Conservation (phyloP, 805 yeast species). For the Candida succiphila region DNA sequence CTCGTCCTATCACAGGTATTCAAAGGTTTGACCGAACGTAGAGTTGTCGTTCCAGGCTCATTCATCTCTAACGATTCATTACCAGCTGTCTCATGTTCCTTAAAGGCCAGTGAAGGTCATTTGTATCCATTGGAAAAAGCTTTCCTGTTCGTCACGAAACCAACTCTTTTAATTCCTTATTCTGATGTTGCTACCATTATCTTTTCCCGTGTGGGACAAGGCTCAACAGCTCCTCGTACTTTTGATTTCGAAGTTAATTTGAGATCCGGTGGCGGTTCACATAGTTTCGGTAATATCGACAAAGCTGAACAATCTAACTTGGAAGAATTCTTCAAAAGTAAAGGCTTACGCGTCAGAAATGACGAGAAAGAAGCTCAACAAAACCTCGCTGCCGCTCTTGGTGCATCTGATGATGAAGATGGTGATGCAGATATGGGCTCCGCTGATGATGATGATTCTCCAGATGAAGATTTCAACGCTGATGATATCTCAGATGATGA, state of each 20-base stretch:
- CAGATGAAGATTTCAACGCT: slow-evolving; percentile 74
- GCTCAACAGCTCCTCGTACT: slow-evolving; percentile 72
- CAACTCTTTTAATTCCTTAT: slow-evolving; percentile 85
- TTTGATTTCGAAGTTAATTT: slow-evolving; percentile 81
- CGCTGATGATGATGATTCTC: slow-evolving; percentile 72
- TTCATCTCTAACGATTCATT: slow-evolving; percentile 68
- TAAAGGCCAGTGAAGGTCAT: slow-evolving; percentile 93
- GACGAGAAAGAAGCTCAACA: slow-evolving; percentile 86
- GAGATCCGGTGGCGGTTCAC: slow-evolving; percentile 55
- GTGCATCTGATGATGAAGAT: slow-evolving; percentile 45
- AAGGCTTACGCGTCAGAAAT: slow-evolving; percentile 73
- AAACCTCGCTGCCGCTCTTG: slow-evolving; percentile 68
- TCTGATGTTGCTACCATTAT: slow-evolving; percentile 68
- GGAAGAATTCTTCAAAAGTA: slow-evolving; percentile 67
- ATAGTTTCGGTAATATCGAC: slow-evolving; percentile 80
- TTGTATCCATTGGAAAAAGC: slow-evolving; percentile 89
- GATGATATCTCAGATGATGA: slow-evolving; percentile 37
- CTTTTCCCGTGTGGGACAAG: slow-evolving; percentile 82
- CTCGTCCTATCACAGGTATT: slow-evolving; percentile 81
- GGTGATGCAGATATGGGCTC: slow-evolving; percentile 52
- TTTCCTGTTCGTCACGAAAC: slow-evolving; percentile 84
- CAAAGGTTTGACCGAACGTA: slow-evolving; percentile 82
- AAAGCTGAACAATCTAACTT: slow-evolving; percentile 80
- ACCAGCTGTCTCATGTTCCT: slow-evolving; percentile 84
- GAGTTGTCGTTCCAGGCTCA: slow-evolving; percentile 76